A percentile compares a stretch with the other conserved stretches of the same genome.
Conservation (phyloP, 2,329 filamentous ascomycete genomes). For the Rutstroemia sp. region DNA sequence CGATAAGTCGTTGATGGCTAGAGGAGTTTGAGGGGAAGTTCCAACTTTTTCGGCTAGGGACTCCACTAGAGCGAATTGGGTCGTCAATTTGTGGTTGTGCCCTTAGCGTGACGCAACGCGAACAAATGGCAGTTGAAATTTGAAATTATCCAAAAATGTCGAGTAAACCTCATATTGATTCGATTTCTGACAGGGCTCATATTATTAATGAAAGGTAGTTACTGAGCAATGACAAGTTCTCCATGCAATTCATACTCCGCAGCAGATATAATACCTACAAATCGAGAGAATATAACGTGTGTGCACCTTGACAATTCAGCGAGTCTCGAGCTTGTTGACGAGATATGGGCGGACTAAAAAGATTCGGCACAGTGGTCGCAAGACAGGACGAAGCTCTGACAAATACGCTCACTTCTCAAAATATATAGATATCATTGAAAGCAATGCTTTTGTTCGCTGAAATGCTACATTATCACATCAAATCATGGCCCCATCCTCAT, state of each 20-base stretch:
- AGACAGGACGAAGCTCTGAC: too few relatives aligned
- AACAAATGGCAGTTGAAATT: neutral
- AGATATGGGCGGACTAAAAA: neutral
- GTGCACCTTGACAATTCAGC: too few relatives aligned
- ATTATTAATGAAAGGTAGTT: too few relatives aligned
- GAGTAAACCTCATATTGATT: too few relatives aligned
- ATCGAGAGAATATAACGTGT: too few relatives aligned
- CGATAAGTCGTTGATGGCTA: conserved; percentile 11
- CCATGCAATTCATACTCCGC: neutral
- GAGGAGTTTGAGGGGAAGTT: neutral
- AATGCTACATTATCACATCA: neutral
- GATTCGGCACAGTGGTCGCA: neutral
- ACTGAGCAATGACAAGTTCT: neutral
- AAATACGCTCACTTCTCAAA: too few relatives aligned
- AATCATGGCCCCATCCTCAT: conserved; percentile 13
- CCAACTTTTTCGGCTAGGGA: neutral
- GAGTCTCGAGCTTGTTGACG: too few relatives aligned
- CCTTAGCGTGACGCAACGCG: neutral
- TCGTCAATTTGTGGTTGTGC: neutral
- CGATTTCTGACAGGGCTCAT: too few relatives aligned
- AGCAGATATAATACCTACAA: neutral
- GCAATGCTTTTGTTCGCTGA: neutral
- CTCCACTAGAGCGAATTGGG: neutral
- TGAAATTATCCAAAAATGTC: neutral
- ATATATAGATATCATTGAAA: neutral